phyloP scores from a whole-genome alignment of 163 green algal genomes.

The Chlamydomonas reinhardtii region DNA sequence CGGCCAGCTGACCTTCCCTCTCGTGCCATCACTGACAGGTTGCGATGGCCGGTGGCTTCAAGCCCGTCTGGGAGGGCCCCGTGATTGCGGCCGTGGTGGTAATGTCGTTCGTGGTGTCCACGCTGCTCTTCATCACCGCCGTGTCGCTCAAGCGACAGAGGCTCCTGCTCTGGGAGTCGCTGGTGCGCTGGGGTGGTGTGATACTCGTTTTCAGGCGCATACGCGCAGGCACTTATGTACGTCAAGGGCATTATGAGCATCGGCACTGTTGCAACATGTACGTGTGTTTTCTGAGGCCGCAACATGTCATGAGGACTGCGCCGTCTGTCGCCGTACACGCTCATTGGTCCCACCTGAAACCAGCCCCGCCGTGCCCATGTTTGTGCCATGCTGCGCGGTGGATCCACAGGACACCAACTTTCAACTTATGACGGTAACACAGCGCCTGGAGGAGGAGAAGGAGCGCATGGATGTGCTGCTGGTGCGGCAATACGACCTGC shows the following conservation, averaged over 20 bases:
- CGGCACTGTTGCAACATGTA: no score
- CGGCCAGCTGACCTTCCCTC: no score
- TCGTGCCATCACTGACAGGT: not conserved
- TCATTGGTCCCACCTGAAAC: no score
- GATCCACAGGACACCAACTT: no score
- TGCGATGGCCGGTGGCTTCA: constrained; percentile 5
- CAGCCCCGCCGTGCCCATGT: no score
- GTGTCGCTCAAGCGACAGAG: constrained; percentile 19
- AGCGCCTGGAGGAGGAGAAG: constrained; percentile 36
- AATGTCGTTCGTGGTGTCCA: constrained; percentile 40
- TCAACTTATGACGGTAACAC: not conserved
- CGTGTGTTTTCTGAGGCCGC: no score
- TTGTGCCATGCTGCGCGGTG: no score
- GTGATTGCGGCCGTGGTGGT: constrained; percentile 51
- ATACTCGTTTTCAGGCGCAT: no score
- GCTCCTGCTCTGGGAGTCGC: constrained; percentile 32
- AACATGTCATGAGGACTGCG: no score
- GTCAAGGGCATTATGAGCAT: no score
- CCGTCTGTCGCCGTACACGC: no score
- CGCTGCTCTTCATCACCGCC: constrained; percentile 29
- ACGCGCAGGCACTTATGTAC: no score
- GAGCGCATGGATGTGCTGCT: constrained; percentile 51
- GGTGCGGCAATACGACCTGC: constrained; percentile 54
- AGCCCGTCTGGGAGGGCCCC: constrained; percentile 24
- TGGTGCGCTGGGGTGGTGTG: not conserved